Evolutionary conservation across 2,329 filamentous ascomycete genomes (phyloP).

Genomic region (Beauveria varroae): DNA sequence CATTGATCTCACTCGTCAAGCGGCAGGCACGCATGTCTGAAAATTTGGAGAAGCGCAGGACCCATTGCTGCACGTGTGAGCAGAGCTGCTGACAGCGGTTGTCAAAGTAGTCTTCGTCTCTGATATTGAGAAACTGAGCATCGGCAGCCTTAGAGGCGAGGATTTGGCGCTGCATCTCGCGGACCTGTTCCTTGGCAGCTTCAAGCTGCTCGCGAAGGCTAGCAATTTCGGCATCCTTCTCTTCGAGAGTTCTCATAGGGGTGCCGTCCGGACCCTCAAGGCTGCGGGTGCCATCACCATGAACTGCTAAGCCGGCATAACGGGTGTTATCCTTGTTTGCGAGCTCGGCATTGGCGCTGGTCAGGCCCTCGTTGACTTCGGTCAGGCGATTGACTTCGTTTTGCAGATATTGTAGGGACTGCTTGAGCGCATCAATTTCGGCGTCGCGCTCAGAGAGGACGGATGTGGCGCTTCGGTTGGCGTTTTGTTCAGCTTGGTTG

Average conservation of each 20-base stretch:
- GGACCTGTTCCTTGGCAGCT: conserved; percentile 57
- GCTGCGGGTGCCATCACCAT: conserved; percentile 58
- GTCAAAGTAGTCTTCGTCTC: conserved; percentile 94
- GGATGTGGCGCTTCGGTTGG: conserved; percentile 59
- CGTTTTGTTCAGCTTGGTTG: conserved; percentile 56
- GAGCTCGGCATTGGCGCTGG: conserved; percentile 69
- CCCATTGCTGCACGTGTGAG: conserved; percentile 95
- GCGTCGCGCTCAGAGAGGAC: conserved; percentile 74
- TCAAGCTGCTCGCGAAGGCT: conserved; percentile 72
- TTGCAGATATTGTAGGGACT: conserved; percentile 71
- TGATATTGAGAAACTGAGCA: conserved; percentile 66
- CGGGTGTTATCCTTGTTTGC: conserved; percentile 68
- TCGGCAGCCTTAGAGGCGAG: conserved; percentile 53
- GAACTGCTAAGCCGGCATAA: conserved; percentile 57
- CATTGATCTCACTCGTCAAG: conserved; percentile 72
- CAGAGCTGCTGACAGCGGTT: conserved; percentile 89
- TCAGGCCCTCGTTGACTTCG: conserved; percentile 74
- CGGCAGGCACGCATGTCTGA: conserved; percentile 87
- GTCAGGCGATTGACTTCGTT: conserved; percentile 73
- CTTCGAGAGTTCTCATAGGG: conserved; percentile 57
- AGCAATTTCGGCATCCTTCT: conserved; percentile 78
- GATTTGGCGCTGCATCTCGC: conserved; percentile 45
- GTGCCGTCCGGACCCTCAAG: conserved; percentile 60
- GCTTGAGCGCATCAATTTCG: conserved; percentile 76
- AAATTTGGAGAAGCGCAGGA: conserved; percentile 94